Evolutionary conservation across 2,329 filamentous ascomycete genomes (phyloP), one percentile per base, ranked within the genome.

Genomic region (Amphichorda felina): DNA sequence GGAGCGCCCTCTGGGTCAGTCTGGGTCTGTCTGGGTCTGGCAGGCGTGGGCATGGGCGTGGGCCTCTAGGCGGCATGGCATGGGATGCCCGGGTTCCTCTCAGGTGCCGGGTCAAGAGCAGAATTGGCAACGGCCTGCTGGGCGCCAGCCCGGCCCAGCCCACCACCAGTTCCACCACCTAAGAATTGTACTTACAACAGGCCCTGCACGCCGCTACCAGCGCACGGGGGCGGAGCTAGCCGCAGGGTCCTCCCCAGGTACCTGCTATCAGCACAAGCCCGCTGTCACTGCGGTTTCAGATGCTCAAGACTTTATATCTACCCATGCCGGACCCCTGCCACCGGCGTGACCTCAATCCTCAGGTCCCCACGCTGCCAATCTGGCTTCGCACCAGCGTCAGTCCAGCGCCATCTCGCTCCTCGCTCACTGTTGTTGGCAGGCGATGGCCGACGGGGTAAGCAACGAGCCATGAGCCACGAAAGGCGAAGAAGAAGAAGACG

Each of bases 331-430:
- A 28, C 52, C 49, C 54, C 45, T 41, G 50, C 49, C 45, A 33
- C 43, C 41, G 49, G 49, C 50, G 50, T 43, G 50, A 53, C 53
- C 48, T 48, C 43, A 10, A 49, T 6, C 10, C 21, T 10, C 6
- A 24, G 21, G 51, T 52, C 51, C 50, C 54, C 54, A 56, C 51
- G 45, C 45, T 46, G 50, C 47, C 54, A 54, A 53, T 54, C 50
- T 53, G 50, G 54, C 56, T 55, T 55, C 51, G 52, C 54, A 54
- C 54, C 52, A 55, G 50, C 15, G n/a, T n/a, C n/a, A n/a, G n/a
- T n/a, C n/a, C n/a, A n/a, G n/a, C n/a, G n/a, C n/a, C n/a, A n/a
- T n/a, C n/a, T n/a, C n/a, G n/a, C n/a, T n/a, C n/a, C n/a, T n/a
- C n/a, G n/a, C n/a, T n/a, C n/a, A n/a, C n/a, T n/a, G n/a, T n/a